Evolutionary conservation across 306 rosid genomes (phyloP).

Genomic region (Pterocarpus macrocarpus): DNA sequence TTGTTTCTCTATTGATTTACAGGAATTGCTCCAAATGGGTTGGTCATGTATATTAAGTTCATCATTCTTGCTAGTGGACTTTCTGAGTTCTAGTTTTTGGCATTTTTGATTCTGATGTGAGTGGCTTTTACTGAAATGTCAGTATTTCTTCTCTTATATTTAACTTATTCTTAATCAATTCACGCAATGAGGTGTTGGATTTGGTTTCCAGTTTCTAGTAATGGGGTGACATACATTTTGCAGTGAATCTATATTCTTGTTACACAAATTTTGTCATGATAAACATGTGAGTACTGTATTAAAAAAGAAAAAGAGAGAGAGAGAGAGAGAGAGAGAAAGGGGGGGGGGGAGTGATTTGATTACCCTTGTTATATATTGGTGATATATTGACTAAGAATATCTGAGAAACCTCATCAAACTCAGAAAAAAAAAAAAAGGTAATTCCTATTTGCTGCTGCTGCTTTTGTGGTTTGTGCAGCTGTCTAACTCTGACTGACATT

Average conservation of each 20-base stretch:
- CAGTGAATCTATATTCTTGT: slow-evolving; percentile 1
- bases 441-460: slow-evolving; percentile 6
- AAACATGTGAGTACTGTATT: neutral
- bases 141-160: neutral
- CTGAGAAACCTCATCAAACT: slow-evolving; percentile 25
- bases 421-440: neutral
- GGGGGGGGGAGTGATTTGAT: slow-evolving; percentile 18
- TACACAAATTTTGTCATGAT: neutral
- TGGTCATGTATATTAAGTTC: slow-evolving; percentile 8
- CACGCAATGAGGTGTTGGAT: slow-evolving; percentile 35
- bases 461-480: slow-evolving; percentile 36
- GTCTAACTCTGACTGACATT: neutral
- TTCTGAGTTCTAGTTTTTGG: slow-evolving; percentile 42
- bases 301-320: no score
- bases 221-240: slow-evolving; percentile 42
- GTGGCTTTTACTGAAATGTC: slow-evolving; percentile 39
- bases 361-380: slow-evolving; percentile 33
- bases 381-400: slow-evolving; percentile 23
- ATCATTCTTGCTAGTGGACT: slow-evolving; percentile 31
- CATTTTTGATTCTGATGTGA: slow-evolving; percentile 40
- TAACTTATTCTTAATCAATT: slow-evolving; percentile 29
- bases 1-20: neutral
- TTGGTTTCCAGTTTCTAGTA: slow-evolving; percentile 17
- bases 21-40: slow-evolving; percentile 44
- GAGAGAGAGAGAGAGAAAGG: no score